Base-by-base conservation (phyloP, 1,284 basidiomycete species). In the Rhodofomes roseus region DNA sequence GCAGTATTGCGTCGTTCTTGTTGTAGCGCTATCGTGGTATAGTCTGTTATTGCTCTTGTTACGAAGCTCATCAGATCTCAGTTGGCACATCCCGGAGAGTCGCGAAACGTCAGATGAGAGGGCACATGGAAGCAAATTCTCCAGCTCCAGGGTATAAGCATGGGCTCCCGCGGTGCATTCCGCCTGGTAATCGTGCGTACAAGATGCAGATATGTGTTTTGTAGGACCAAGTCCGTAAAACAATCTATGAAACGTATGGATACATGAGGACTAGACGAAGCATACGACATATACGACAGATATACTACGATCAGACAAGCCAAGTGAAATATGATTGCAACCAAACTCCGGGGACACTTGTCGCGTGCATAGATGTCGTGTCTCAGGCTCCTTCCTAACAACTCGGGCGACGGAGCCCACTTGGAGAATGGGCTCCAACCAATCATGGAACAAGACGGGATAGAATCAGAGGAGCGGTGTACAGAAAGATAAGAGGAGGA, bases 191-290 rank as follows among this genome's bases (percentile, higher is more conserved):
- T n/a, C n/a, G n/a, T n/a, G n/a, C n/a, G n/a, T n/a, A 14, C n/a
- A 16, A 20, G n/a, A 40, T 16, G 39, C 31, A 34, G 11, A 11
- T 34, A 5, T 34, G 11, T 34, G 31, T 48, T 27, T 31, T 31
- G 16, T 29, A 14, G n/a, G n/a, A n/a, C n/a, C 12, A 22, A 37
- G 50, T 52, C 31, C 50, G 11, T 16, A n/a, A 22, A 22, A 8
- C 50, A 36, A 52, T 52, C 50, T 52, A 52, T 52, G n/a, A 37
- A 36, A 52, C 20, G 34, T 52, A 52, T 52, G 50, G 50, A 52
- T 52, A 52, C 50, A 52, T 29, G 29, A 52, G 34, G 31, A 37
- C 50, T 52, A 52, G 50, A 52, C 20, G 34, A 37, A 52, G 51
- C 29, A 52, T 52, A 34, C 44, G 29, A 18, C 34, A 36, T 53